Evolutionary conservation across 345 rosid genomes (phyloP), one percentile per base, ranked within the genome.

Genomic region (Excoecaria cochinchinensis): DNA sequence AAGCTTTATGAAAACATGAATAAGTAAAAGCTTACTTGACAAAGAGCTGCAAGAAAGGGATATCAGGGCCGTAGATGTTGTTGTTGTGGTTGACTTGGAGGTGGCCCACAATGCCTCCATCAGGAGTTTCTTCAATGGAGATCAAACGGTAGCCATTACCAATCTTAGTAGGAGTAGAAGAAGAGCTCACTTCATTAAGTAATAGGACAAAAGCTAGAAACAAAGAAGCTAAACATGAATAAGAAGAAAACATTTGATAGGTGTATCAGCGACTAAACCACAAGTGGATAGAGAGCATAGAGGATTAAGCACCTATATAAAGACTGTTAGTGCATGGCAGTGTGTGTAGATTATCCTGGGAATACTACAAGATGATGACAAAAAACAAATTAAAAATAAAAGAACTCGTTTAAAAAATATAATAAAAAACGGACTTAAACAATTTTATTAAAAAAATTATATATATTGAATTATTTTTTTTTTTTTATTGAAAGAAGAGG

Each of bases 81-180:
- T 85, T 93, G 74, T 87, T 90, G 71, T 87, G 77, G 47, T 92
- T 93, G 80, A 96, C 90, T 80, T 92, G 94, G 72, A 96, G 97
- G 74, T 73, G 85, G 14, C 97, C 99, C 10, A 88, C 57, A 67
- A 96, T 77, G 77, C 90, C 94, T 13, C 97, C 97, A 16, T 89
- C 95, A 6, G 87, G 83, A 55, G 94, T 83, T 78, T 93, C 97
- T 76, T 89, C 89, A 57, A 91, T 50, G 50, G 97, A 89, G 82
- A 93, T 80, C 60, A 96, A 80, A 82, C 97, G 90, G 88, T 96
- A 93, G 74, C 99, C 99, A 22, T 84, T 47, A 74, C 98, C 99
- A 77, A 93, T 89, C 80, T 88, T 88, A 66, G 85, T 36, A 3
- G 81, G 79, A 2, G 56, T 42, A 8, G 85, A 52, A 10, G 85